Evolutionary conservation across 139 green algal species (phyloP).

Genomic region (Pedinophyceae sp.): DNA sequence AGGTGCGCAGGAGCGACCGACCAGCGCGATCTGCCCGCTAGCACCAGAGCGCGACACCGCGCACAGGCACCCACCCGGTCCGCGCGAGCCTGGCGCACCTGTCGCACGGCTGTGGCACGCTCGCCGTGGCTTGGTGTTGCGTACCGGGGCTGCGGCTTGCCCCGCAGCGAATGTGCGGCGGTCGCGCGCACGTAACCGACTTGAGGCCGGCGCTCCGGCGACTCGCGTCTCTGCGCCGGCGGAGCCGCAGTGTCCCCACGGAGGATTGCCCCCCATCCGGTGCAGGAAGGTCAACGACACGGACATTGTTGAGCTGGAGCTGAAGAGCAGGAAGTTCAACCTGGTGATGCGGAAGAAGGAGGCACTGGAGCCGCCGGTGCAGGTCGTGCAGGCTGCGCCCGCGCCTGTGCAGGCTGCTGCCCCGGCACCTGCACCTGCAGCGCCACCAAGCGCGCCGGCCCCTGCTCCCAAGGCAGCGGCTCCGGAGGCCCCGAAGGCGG

Average conservation of each 20-base stretch:
- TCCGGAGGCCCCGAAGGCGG: constrained; percentile 16
- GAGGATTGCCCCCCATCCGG: too few relatives aligned
- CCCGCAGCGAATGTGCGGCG: background rate
- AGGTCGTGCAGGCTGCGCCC: constrained; percentile 10
- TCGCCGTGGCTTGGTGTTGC: background rate
- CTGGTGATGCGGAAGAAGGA: constrained; percentile 76
- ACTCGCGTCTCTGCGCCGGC: too few relatives aligned
- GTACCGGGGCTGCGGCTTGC: background rate
- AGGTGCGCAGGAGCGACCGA: constrained; percentile 20
- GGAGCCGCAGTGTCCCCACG: too few relatives aligned
- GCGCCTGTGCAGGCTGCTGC: constrained; percentile 6
- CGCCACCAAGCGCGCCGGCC: constrained; percentile 28
- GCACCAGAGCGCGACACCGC: background rate
- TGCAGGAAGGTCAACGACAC: constrained; percentile 79
- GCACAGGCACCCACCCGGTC: background rate
- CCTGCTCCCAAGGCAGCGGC: constrained; percentile 30
- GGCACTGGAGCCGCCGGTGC: constrained; percentile 38
- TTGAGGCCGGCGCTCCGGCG: too few relatives aligned
- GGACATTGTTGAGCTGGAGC: constrained; percentile 90
- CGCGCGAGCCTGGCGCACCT: background rate
- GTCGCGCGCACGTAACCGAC: too few relatives aligned
- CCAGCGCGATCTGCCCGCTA: background rate
- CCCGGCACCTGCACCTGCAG: constrained; percentile 18
- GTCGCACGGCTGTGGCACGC: background rate
- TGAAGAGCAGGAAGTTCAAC: constrained; percentile 82